Evolutionary conservation across 345 rosid species (phyloP).

Genomic region (Lepidium aucheri): DNA sequence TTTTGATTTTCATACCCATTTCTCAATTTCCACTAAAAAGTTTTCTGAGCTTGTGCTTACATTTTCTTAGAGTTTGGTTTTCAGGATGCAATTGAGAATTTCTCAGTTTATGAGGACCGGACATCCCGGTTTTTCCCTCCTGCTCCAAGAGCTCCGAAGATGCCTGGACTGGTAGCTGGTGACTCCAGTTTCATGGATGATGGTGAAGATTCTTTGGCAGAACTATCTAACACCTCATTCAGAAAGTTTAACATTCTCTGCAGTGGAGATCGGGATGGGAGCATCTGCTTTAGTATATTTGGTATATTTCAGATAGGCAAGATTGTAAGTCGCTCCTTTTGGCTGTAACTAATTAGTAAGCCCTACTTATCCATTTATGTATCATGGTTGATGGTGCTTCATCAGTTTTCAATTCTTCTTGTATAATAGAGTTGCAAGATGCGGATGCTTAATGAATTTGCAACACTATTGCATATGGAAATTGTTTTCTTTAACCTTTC

Average conservation of each 20-base stretch:
- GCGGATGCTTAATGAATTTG: not conserved
- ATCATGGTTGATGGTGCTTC: not conserved
- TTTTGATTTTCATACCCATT: not conserved
- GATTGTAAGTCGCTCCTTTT: slow-evolving; percentile 52
- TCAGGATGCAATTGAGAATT: slow-evolving; percentile 43
- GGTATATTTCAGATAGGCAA: slow-evolving; percentile 90
- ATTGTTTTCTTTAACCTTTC: not conserved
- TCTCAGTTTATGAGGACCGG: slow-evolving; percentile 62
- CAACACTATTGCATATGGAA: not conserved
- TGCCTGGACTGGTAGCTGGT: slow-evolving; percentile 75
- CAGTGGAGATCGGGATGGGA: slow-evolving; percentile 82
- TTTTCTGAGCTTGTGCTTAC: not conserved
- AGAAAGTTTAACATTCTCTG: slow-evolving; percentile 83
- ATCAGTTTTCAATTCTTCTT: not conserved
- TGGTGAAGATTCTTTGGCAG: slow-evolving; percentile 68
- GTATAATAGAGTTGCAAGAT: not conserved
- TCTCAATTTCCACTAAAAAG: not conserved
- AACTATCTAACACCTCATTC: slow-evolving; percentile 68
- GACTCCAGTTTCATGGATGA: slow-evolving; percentile 80
- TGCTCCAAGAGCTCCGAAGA: slow-evolving; percentile 76
- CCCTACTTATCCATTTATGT: not conserved
- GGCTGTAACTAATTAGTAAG: not conserved
- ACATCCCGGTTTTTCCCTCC: slow-evolving; percentile 85
- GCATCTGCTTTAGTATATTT: slow-evolving; percentile 75
- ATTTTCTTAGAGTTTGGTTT: not conserved